Evolutionary conservation across 1,284 basidiomycete genomes (phyloP), one percentile per base, ranked within the genome.

Genomic region (Cutaneotrichosporon sp.): DNA sequence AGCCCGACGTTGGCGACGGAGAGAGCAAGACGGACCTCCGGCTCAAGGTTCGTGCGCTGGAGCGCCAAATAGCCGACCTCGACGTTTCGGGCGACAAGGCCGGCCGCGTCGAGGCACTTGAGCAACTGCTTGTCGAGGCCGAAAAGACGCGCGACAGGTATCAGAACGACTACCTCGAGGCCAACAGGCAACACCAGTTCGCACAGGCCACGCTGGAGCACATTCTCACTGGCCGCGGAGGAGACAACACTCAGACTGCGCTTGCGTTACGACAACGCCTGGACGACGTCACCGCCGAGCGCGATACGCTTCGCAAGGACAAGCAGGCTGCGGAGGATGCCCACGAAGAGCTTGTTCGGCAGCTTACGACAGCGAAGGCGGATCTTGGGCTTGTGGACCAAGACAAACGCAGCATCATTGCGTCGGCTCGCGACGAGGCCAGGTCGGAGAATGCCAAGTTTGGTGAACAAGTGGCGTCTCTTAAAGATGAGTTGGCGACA

Each of bases 71-170:
- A 33, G 85, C 86, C 45, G 81, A 82, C 8, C 80, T 85, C 20
- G 80, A 80, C 71, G 79, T 83, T 4, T 39, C 54, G 1, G 30
- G 23, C 1, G 54, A 52, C 21, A 46, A 49, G 40, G 35, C 18
- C n/a, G 87, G 85, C 55, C 80, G 84, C 20, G 76, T 91, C 3
- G 70, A 90, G 13, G 88, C 94, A 8, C 77, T 97, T 36, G 90
- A 97, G 76, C 92, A 90, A 62, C 76, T 96, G 54, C 78, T 97
- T 47, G 88, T 91, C 48, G 93, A 97, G 65, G 86, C 91, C 34
- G 90, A 88, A 61, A 80, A 87, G 59, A 87, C 90, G 83, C 93
- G 94, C 76, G 79, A 83, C 35, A 80, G 89, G 23, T 97, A 97
- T 65, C 91, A 97, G 74, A 77, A 79, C 13, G 92, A 97, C 69